These are phyloP conservation scores for Leucogyrophana mollusca DNA, from an alignment of 768 basidiomycete species.

Conservation along the genomic window DNA sequence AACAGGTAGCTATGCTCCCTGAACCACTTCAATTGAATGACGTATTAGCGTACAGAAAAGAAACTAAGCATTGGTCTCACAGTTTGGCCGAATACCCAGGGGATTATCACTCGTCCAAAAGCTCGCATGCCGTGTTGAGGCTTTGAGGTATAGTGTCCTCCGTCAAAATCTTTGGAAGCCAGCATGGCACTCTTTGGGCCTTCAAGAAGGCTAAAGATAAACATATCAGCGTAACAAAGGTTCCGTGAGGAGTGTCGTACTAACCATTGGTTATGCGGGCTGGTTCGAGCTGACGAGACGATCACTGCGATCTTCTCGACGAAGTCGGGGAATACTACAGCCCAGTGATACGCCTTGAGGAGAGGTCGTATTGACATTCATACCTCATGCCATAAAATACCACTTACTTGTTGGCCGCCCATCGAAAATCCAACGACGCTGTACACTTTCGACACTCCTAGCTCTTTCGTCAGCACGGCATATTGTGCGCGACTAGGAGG, in stretches of 20 bases:
- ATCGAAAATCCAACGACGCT: slow-evolving; percentile 52
- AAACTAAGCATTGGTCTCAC: slow-evolving; percentile 78
- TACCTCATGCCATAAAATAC: too few relatives aligned
- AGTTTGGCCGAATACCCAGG: slow-evolving; percentile 56
- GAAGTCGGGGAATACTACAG: slow-evolving; percentile 48
- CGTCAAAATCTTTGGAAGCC: slow-evolving; percentile 48
- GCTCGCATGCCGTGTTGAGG: slow-evolving; percentile 50
- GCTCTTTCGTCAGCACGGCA: slow-evolving; percentile 41
- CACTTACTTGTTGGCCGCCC: slow-evolving; percentile 44
- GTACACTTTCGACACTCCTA: slow-evolving; percentile 39
- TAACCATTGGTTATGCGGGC: slow-evolving; percentile 51
- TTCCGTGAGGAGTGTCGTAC: neutral
- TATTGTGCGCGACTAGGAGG: slow-evolving; percentile 46
- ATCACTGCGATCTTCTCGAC: slow-evolving; percentile 43
- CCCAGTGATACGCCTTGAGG: slow-evolving; percentile 48
- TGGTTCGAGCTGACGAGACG: slow-evolving; percentile 51
- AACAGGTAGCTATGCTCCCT: slow-evolving; percentile 40
- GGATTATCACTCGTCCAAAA: slow-evolving; percentile 49
- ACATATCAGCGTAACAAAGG: neutral
- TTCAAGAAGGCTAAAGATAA: slow-evolving; percentile 44
- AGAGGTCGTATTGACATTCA: neutral
- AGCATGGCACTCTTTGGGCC: slow-evolving; percentile 49
- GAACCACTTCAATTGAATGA: slow-evolving; percentile 43
- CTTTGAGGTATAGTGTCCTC: slow-evolving; percentile 43
- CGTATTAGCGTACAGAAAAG: neutral